Conservation (phyloP, 2,329 filamentous ascomycete species). For the Aplosporella prunicola region DNA sequence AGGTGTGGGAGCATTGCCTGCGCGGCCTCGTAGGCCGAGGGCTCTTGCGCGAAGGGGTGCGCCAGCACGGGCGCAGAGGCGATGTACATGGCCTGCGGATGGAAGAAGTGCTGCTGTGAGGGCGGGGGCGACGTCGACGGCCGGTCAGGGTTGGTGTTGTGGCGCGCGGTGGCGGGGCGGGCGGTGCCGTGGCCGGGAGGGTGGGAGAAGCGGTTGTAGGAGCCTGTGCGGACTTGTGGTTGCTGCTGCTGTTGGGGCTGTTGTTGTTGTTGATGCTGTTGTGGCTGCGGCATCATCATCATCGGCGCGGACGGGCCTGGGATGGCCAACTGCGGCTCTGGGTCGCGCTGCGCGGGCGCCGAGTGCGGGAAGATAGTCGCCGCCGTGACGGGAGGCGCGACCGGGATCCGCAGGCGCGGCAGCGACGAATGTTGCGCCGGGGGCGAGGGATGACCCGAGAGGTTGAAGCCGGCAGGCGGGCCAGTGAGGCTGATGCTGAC, state of each 20-base stretch:
- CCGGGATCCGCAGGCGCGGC: conserved; percentile 9
- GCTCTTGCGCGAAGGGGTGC: too few relatives aligned
- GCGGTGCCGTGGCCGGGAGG: too few relatives aligned
- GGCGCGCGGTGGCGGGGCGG: not conserved
- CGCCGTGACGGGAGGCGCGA: not conserved
- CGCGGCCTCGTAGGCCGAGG: too few relatives aligned
- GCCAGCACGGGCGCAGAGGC: too few relatives aligned
- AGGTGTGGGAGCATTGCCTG: too few relatives aligned
- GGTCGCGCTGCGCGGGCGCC: conserved; percentile 1
- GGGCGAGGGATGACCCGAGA: conserved; percentile 9
- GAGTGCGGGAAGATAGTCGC: not conserved
- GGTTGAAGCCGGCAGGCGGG: not conserved
- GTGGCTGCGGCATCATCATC: too few relatives aligned
- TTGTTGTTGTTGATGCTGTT: too few relatives aligned
- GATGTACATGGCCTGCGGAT: too few relatives aligned
- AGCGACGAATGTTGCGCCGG: conserved; percentile 7
- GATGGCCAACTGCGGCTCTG: not conserved
- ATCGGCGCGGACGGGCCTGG: too few relatives aligned
- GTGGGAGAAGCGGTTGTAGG: too few relatives aligned
- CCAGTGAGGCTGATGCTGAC: conserved; percentile 26
- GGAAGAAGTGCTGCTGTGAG: not conserved
- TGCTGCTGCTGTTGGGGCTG: too few relatives aligned
- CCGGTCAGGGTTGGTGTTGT: conserved; percentile 5
- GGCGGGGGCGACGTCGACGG: conserved; percentile 5
- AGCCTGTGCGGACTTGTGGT: too few relatives aligned